Base-by-base conservation (phyloP, 1,284 basidiomycete genomes). In the Malassezia sympodialis region DNA sequence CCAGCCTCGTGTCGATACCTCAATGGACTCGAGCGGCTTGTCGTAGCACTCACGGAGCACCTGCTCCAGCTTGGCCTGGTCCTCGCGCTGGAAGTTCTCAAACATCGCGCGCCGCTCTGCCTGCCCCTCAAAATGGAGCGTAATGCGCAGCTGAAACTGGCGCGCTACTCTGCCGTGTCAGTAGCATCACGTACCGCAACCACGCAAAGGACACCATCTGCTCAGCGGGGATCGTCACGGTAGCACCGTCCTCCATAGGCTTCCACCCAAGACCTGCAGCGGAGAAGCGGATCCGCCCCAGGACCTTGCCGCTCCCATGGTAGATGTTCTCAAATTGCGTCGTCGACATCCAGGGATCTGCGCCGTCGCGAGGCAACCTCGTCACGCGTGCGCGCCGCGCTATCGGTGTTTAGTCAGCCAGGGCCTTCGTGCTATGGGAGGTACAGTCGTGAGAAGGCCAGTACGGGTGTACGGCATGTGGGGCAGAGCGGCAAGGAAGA, bases 1-100 rank as follows among this genome's bases (percentile, higher is more conserved):
- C 90, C 90, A 98, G 1, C 94, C 94, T 72, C 90, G 89, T 71
- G 91, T 82, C 8, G 87, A 86, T 17, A 85, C 80, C 67, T 99
- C 94, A 73, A 84, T 84, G 11, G 82, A 82, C 72, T 96, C 93
- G 26, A 98, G 79, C 7, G 85, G 82, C 60, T 91, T 79, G 56
- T 82, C 83, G 78, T 90, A 96, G 88, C 89, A 70, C 51, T 75
- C 67, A 39, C 69, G 70, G 51, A 76, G 67, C 34, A 71, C 60
- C 37, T 70, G 64, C 10, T 67, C 61, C 42, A 77, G 65, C 14
- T 68, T 56, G 28, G 77, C 76, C 54, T 68, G 71, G 56, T 77
- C 90, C 77, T 96, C 91, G 62, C 88, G 82, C 73, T 83, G 77
- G 78, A 98, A 96, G 4, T 91, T 91, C 65, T 98, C 93, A 71